These are phyloP conservation scores for Dioscorea cayenensis DNA, from an alignment of 116 monocot genomes.

Conservation along the genomic window DNA sequence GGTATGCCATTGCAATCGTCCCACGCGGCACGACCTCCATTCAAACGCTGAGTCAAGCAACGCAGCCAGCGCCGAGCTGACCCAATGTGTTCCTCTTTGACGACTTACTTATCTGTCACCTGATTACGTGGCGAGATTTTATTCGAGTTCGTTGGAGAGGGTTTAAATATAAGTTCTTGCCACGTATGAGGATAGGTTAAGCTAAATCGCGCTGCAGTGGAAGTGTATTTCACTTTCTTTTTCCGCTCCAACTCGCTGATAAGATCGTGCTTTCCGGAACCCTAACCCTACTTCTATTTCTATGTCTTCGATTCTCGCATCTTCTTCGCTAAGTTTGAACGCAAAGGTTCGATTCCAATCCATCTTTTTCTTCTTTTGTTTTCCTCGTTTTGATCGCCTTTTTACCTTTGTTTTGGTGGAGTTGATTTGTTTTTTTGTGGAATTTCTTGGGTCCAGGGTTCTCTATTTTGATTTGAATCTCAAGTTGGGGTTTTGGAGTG, in stretches of 20 bases:
- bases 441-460: not conserved
- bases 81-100: too few species aligned
- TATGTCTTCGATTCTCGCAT: not conserved
- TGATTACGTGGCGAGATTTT: too few species aligned
- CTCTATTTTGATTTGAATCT: not conserved
- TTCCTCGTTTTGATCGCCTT: not conserved
- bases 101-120: too few species aligned
- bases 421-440: not conserved
- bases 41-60: not conserved
- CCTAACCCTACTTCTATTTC: not conserved
- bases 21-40: not conserved
- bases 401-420: not conserved
- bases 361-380: not conserved
- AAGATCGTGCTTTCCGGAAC: not conserved
- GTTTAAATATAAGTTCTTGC: not conserved
- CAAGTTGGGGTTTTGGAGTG: not conserved
- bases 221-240: not conserved
- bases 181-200: not conserved
- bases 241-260: not conserved
- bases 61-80: not conserved
- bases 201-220: not conserved
- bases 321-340: not conserved
- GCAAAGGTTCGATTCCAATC: not conserved
- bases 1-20: too few species aligned
- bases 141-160: too few species aligned